Evolutionary conservation across 345 rosid species (phyloP).

Genomic region (Clarkia xantiana): DNA sequence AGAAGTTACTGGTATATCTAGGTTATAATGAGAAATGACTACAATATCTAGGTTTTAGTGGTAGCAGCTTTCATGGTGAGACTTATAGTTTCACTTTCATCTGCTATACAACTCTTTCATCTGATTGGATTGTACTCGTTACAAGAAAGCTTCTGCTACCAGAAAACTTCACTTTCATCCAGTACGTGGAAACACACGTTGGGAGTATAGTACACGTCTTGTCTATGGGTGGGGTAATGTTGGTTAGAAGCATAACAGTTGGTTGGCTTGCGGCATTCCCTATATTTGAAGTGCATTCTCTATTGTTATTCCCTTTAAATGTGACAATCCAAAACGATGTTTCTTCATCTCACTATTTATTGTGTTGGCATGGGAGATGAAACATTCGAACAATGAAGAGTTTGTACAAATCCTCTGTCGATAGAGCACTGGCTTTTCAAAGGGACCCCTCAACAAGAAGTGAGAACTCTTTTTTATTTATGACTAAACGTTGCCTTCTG

Average conservation of each 20-base stretch:
- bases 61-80: neutral
- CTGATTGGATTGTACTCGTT: neutral
- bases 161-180: too few species aligned
- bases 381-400: too few species aligned
- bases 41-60: neutral
- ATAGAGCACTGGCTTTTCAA: too few species aligned
- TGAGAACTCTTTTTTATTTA: too few species aligned
- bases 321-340: too few species aligned
- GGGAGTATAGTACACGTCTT: slow-evolving; percentile 94
- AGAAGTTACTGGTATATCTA: too few species aligned
- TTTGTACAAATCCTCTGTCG: too few species aligned
- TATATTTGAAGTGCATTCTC: slow-evolving; percentile 91
- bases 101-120: neutral
- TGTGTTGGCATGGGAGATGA: too few species aligned
- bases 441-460: too few species aligned
- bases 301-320: slow-evolving; percentile 35
- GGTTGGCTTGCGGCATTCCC: slow-evolving; percentile 99
- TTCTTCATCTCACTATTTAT: too few species aligned
- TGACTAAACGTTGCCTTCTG: too few species aligned
- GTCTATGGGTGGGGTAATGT: slow-evolving; percentile 92
- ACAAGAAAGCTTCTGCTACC: slow-evolving; percentile 17
- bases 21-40: too few species aligned
- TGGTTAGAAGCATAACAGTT: slow-evolving; percentile 61
- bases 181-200: slow-evolving; percentile 61
- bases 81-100: neutral